Evolutionary conservation across 1,284 basidiomycete species (phyloP), one percentile per base, ranked within the genome.

Genomic region (Ceratobasidium sp.): DNA sequence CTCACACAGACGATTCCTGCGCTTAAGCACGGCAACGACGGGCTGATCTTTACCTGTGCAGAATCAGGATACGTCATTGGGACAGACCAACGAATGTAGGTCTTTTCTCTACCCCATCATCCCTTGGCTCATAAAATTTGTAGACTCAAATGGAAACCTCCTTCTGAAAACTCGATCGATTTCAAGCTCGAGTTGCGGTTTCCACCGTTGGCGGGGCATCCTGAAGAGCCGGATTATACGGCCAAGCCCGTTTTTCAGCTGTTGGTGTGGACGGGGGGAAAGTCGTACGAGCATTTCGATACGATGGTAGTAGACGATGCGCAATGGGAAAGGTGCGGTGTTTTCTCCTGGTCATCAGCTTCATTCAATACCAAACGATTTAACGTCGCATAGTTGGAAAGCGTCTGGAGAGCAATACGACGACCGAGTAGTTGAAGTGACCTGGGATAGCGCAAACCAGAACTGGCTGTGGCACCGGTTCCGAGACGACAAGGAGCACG

Each of bases 141-240:
- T 17, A 98, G 96, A 80, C 85, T 98, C 81, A 99, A 99, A 84
- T 99, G 98, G 98, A 99, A 99, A 85, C 97, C 97, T 0, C 96
- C 98, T 2, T 94, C 93, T 2, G 98, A 99, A 83, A 99, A 99
- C 84, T 96, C 96, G 3, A 94, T 99, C 83, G 98, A 99, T 85
- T 99, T 99, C 87, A 96, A 96, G 83, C 91, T 99, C 15, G 89
- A 97, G 71, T 88, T 99, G 23, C 91, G 95, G 50, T 99, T 99
- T 84, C 96, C 97, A 1, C 91, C 96, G 2, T 84, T 85, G 40
- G 84, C 83, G 10, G 85, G 86, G 42, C 85, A 91, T 78, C 88
- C 89, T 0, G 81, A 84, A 7, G 85, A 91, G 82, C 94, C 95
- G 0, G 96, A 99, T 82, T 93, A 92, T 79, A 87, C 87, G 74